A percentile compares a stretch with the other conserved stretches of the same genome.
Evolutionary conservation across 1,139 yeast species (phyloP).

Genomic region (Suhomyces bokatorum): DNA sequence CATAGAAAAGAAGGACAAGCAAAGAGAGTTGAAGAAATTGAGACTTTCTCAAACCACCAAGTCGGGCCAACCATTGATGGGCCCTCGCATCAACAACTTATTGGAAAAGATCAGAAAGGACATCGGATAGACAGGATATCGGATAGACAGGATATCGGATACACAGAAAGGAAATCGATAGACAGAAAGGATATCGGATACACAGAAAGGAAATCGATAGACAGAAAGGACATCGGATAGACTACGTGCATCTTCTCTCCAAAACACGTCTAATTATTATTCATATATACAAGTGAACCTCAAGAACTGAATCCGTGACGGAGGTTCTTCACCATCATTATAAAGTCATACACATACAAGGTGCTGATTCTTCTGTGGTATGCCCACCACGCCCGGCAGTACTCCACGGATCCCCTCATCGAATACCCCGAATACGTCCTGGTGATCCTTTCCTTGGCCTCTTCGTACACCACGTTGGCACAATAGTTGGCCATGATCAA

Average conservation of each 20-base stretch:
- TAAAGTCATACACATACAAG: constrained; percentile 56
- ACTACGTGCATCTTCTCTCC: not conserved
- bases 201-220: too few species aligned
- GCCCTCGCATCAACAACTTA: constrained; percentile 77
- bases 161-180: constrained; percentile 41
- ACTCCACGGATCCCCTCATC: constrained; percentile 35
- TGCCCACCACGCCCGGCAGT: constrained; percentile 34
- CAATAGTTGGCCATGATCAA: constrained; percentile 89
- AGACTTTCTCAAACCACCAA: constrained; percentile 59
- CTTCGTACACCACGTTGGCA: constrained; percentile 74
- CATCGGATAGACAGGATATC: constrained; percentile 32
- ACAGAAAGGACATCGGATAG: constrained; percentile 40
- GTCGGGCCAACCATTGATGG: constrained; percentile 88
- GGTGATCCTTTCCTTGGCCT: constrained; percentile 48
- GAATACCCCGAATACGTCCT: constrained; percentile 37
- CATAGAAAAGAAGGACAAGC: constrained; percentile 19
- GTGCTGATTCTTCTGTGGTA: constrained; percentile 56
- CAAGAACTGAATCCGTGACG: constrained; percentile 2
- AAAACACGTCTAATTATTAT: not conserved
- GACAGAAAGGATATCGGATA: constrained; percentile 41
- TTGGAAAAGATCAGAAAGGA: constrained; percentile 73
- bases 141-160: constrained; percentile 40
- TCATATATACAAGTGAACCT: not conserved
- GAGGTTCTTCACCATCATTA: constrained; percentile 29
- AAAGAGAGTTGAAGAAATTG: constrained; percentile 50